Evolutionary conservation across 2,329 filamentous ascomycete genomes (phyloP).

Genomic region (Curvularia lunata): DNA sequence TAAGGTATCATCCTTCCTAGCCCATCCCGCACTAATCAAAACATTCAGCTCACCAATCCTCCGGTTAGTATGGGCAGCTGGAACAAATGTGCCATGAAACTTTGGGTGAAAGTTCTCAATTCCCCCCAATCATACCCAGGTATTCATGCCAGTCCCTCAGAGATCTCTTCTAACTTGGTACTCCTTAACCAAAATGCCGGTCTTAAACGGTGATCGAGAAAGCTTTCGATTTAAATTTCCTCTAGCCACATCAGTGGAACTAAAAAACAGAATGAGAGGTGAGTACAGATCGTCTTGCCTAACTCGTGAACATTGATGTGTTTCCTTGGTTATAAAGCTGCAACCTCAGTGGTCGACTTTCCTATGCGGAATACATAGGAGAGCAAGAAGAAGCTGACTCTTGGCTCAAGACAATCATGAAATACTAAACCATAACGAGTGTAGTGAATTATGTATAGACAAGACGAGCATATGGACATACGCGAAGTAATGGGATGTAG

Average conservation of each 20-base stretch:
- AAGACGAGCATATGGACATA: too few species aligned
- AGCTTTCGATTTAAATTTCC: neutral
- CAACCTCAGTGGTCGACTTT: too few species aligned
- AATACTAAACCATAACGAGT: neutral
- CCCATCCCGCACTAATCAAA: neutral
- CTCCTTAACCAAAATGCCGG: neutral
- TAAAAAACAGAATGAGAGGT: too few species aligned
- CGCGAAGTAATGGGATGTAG: too few species aligned
- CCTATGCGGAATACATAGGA: too few species aligned
- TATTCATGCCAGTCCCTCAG: neutral
- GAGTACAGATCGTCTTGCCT: too few species aligned
- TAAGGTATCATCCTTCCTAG: neutral
- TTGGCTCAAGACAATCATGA: neutral
- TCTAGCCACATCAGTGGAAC: too few species aligned
- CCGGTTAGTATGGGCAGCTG: too few species aligned
- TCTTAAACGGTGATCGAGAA: neutral
- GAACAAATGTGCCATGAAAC: neutral
- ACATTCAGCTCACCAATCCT: neutral
- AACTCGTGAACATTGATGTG: too few species aligned
- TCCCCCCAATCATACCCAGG: neutral
- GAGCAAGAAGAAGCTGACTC: neutral
- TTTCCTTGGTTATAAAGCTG: too few species aligned
- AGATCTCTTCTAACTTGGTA: neutral
- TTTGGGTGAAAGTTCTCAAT: neutral
- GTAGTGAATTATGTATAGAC: too few species aligned